phyloP scores from a whole-genome alignment of 169 alveolate species.

The Cryptosporidium viatorum region DNA sequence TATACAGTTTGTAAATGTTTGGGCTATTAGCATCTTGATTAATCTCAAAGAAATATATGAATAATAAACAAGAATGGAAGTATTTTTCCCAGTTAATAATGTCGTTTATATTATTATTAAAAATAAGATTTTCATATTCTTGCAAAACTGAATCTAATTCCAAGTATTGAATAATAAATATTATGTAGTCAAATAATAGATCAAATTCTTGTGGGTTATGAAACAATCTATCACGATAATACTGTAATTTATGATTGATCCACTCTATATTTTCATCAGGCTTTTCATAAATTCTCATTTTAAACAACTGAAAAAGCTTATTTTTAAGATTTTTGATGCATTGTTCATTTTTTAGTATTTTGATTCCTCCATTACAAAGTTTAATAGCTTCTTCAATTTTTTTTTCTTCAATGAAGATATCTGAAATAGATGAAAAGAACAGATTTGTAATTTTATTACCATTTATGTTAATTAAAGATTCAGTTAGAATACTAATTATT shows the following conservation, averaged over 20 bases:
- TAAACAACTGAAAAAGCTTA: constrained; percentile 16
- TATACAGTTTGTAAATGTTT: constrained; percentile 16
- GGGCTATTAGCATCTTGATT: background rate
- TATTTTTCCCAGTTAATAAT: constrained; percentile 38
- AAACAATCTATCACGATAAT: constrained; percentile 4
- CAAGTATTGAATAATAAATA: constrained; percentile 48
- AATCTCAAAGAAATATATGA: constrained; percentile 10
- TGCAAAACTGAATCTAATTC: constrained; percentile 18
- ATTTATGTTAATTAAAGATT: background rate
- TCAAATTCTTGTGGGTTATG: constrained; percentile 32
- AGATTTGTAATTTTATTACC: background rate
- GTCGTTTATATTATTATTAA: constrained; percentile 3
- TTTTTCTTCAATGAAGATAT: constrained; percentile 10
- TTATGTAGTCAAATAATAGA: constrained; percentile 34
- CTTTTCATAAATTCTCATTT: constrained; percentile 36
- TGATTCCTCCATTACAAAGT: constrained; percentile 30
- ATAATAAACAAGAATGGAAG: constrained; percentile 37
- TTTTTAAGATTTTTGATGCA: constrained; percentile 12
- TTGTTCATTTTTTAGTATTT: background rate
- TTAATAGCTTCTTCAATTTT: constrained; percentile 44
- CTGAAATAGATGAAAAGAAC: constrained; percentile 21
- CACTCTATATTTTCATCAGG: constrained; percentile 57
- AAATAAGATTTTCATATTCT: background rate
- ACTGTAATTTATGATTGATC: constrained; percentile 24
- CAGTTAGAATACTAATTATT: background rate